Evolutionary conservation across 768 basidiomycete species (phyloP).

Genomic region (Lentinula edodes): DNA sequence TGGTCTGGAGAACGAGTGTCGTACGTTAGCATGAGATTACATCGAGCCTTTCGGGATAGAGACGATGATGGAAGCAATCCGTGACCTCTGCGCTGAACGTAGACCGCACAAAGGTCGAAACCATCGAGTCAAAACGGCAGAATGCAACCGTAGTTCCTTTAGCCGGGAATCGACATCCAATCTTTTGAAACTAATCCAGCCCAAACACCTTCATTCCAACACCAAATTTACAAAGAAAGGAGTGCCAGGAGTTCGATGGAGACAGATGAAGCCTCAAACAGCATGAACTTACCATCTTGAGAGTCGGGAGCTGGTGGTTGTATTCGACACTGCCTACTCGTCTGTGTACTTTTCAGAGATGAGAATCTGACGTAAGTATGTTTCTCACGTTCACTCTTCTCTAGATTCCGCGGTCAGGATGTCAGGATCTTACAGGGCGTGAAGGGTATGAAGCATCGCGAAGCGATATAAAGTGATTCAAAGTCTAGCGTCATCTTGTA

Average conservation of each 20-base stretch:
- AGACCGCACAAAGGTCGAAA: background rate
- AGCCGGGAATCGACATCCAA: background rate
- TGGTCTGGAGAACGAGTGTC: constrained; percentile 58
- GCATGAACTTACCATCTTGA: background rate
- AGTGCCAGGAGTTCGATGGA: background rate
- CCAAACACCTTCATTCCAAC: background rate
- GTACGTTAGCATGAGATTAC: background rate
- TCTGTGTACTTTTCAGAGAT: background rate
- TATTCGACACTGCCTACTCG: background rate
- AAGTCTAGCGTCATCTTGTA: too few relatives aligned
- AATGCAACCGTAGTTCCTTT: background rate
- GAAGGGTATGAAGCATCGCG: too few relatives aligned
- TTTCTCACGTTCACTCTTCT: background rate
- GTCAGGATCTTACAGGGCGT: too few relatives aligned
- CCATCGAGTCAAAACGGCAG: background rate
- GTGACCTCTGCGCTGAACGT: background rate
- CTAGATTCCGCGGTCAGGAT: too few relatives aligned
- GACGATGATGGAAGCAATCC: background rate
- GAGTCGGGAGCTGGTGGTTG: background rate
- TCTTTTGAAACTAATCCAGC: background rate
- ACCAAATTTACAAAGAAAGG: background rate
- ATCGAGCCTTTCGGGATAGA: background rate
- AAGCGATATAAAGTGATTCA: too few relatives aligned
- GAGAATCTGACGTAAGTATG: background rate
- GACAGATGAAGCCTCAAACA: background rate